Conservation (phyloP, 1,284 basidiomycete genomes). For the Peniophora sp. region DNA sequence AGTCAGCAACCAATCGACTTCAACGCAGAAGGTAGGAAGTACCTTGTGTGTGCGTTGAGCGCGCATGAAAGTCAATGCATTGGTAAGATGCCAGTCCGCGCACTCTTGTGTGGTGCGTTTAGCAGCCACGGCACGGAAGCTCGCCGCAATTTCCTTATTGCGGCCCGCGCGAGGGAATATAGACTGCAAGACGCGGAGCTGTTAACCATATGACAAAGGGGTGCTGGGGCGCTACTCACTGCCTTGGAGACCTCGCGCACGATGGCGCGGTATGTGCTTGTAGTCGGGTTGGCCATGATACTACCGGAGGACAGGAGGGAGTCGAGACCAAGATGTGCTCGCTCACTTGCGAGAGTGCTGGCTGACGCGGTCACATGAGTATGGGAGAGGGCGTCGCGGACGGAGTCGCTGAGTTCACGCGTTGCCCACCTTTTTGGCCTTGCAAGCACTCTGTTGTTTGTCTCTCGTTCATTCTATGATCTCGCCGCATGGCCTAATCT, state of each 20-base stretch:
- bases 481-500: too few relatives aligned
- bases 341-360: too few relatives aligned
- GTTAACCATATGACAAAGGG: not conserved
- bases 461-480: too few relatives aligned
- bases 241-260: conserved; percentile 34
- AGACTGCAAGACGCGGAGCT: conserved; percentile 24
- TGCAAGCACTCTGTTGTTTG: too few relatives aligned
- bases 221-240: conserved; percentile 19
- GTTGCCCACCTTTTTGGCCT: too few relatives aligned
- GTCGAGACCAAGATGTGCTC: conserved; percentile 9
- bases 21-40: conserved; percentile 12
- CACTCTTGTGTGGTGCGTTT: conserved; percentile 26
- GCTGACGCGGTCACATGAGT: too few relatives aligned
- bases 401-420: too few relatives aligned
- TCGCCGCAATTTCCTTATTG: conserved; percentile 35
- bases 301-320: conserved; percentile 1
- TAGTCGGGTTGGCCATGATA: conserved; percentile 1
- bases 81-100: conserved; percentile 46
- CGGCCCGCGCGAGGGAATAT: conserved; percentile 33
- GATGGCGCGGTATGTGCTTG: conserved; percentile 33
- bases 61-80: conserved; percentile 64
- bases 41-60: conserved; percentile 60
- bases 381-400: too few relatives aligned
- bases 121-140: conserved; percentile 53
- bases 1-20: conserved; percentile 1